phyloP scores from a whole-genome alignment of 306 rosid species.

The Quercus bicolor region DNA sequence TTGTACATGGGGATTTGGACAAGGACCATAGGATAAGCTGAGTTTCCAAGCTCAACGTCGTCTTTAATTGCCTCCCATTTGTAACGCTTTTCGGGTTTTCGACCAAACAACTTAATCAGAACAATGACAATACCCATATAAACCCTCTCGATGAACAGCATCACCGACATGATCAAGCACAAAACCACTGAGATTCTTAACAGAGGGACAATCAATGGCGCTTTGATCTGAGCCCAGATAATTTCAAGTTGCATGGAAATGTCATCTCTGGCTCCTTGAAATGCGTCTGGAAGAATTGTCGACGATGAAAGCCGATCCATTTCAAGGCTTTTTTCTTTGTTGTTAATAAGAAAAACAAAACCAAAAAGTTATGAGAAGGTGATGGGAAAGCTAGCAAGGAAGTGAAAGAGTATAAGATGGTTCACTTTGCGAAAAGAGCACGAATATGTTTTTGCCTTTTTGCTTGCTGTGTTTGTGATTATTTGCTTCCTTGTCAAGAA shows the following conservation, averaged over 20 bases:
- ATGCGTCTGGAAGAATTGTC: constrained; percentile 41
- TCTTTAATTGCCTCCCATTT: constrained; percentile 78
- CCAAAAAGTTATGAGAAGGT: constrained; percentile 2
- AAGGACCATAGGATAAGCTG: constrained; percentile 64
- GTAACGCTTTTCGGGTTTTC: constrained; percentile 69
- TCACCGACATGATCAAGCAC: constrained; percentile 64
- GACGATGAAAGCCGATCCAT: constrained; percentile 59
- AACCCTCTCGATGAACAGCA: constrained; percentile 67
- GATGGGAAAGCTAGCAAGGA: not conserved
- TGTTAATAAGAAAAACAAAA: constrained; percentile 7
- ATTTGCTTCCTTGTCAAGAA: constrained; percentile 52
- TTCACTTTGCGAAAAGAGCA: constrained; percentile 9
- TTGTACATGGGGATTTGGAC: constrained; percentile 93
- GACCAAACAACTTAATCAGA: constrained; percentile 50
- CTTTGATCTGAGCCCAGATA: constrained; percentile 56
- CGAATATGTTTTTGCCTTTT: constrained; percentile 18
- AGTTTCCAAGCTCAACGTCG: constrained; percentile 72
- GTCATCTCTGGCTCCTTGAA: constrained; percentile 48
- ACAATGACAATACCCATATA: constrained; percentile 66
- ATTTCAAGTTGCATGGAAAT: constrained; percentile 40
- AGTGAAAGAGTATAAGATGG: not conserved
- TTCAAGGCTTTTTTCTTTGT: not conserved
- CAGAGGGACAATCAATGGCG: constrained; percentile 66
- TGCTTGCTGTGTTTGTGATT: constrained; percentile 11
- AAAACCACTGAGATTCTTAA: constrained; percentile 44